Evolutionary conservation across 2,329 filamentous ascomycete genomes (phyloP).

Genomic region (Apiospora malaysiana): DNA sequence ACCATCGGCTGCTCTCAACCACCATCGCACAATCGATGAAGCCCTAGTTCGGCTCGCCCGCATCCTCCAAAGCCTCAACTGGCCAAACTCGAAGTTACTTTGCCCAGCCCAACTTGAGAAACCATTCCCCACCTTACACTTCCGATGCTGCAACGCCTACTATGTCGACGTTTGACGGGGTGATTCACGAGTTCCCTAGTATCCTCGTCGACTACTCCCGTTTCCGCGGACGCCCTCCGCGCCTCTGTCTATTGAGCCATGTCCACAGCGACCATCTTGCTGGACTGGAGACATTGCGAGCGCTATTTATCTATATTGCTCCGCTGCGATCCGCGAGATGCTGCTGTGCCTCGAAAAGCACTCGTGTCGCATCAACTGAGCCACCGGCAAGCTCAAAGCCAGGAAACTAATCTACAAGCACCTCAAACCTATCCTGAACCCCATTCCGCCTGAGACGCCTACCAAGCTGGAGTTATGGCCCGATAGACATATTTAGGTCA

Average conservation of each 20-base stretch:
- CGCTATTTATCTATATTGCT: conserved; percentile 95
- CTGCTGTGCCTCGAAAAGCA: conserved; percentile 81
- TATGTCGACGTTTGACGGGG: conserved; percentile 82
- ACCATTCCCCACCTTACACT: neutral
- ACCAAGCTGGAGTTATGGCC: conserved; percentile 76
- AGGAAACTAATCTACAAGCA: conserved; percentile 75
- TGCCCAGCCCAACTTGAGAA: too few species aligned
- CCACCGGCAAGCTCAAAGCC: conserved; percentile 76
- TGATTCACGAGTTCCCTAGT: conserved; percentile 77
- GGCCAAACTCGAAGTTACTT: too few species aligned
- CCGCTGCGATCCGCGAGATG: conserved; percentile 80
- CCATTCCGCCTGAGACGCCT: conserved; percentile 82
- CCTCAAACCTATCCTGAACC: conserved; percentile 74
- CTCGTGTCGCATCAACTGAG: conserved; percentile 81
- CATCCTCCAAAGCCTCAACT: too few species aligned
- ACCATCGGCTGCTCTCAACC: too few species aligned
- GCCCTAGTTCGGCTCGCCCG: too few species aligned
- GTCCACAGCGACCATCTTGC: conserved; percentile 89
- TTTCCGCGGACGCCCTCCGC: conserved; percentile 55
- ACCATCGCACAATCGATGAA: too few species aligned
- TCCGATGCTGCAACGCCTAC: too few species aligned
- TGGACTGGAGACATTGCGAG: conserved; percentile 76
- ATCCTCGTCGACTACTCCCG: conserved; percentile 88
- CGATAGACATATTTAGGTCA: conserved; percentile 74
- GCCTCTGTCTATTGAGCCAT: conserved; percentile 91